Evolutionary conservation across 768 basidiomycete species (phyloP).

Genomic region (Lentinula detonsa): DNA sequence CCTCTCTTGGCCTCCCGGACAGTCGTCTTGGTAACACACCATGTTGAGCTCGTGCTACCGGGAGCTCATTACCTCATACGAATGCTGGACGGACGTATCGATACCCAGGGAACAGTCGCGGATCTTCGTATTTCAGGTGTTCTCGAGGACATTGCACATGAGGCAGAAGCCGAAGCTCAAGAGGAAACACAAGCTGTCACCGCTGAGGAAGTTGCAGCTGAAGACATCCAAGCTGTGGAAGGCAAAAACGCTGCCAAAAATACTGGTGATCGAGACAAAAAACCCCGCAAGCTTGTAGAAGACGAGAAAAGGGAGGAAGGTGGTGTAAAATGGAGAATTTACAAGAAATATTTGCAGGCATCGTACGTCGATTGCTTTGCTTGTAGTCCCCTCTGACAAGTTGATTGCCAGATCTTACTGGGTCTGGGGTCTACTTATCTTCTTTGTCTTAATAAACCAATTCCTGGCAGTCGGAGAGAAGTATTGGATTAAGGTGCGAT

Average conservation of each 20-base stretch:
- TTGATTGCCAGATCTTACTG: conserved; percentile 48
- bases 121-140: conserved; percentile 58
- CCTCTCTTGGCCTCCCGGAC: conserved; percentile 63
- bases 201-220: conserved; percentile 18
- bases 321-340: conserved; percentile 73
- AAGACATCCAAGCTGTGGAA: conserved; percentile 17
- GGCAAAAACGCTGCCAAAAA: conserved; percentile 20
- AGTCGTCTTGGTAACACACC: conserved; percentile 75
- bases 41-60: conserved; percentile 77
- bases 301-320: conserved; percentile 81
- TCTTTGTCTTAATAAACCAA: conserved; percentile 46
- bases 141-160: conserved; percentile 51
- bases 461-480: conserved; percentile 54
- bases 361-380: conserved; percentile 39
- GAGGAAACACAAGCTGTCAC: conserved; percentile 36
- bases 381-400: neutral
- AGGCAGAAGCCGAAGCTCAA: conserved; percentile 42
- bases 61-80: conserved; percentile 68
- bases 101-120: conserved; percentile 62
- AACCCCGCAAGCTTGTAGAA: conserved; percentile 67
- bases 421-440: conserved; percentile 53
- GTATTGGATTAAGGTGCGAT: conserved; percentile 65
- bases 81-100: conserved; percentile 78
- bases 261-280: conserved; percentile 36
- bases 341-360: conserved; percentile 63